Evolutionary conservation across 345 rosid genomes (phyloP), one percentile per base, ranked within the genome.

Genomic region (Salix koriyanagi): DNA sequence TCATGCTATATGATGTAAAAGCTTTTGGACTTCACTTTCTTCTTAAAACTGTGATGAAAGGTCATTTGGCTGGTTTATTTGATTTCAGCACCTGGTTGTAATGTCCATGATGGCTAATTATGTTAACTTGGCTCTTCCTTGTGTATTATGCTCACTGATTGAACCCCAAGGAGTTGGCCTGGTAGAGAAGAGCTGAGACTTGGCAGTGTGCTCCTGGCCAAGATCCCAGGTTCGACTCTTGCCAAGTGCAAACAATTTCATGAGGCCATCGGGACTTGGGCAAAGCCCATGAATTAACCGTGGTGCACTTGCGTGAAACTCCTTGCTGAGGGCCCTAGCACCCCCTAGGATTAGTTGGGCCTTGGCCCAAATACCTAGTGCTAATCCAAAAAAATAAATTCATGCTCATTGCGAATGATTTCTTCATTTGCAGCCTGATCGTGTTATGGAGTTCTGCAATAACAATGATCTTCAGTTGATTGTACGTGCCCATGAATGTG

Each of bases 401-500:
- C 23, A 60, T 60, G 65, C 12, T 82, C 28, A 81, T 72, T 11
- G 73, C 32, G 41, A 67, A 41, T 32, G 79, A 32, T 69, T 79
- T 39, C 26, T 79, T 28, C 72, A 71, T 30, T 78, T 77, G 85
- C 94, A 96, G 99, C 98, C 99, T 42, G 99, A 96, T 83, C 94
- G 97, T 72, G 99, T 96, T 48, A 94, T 96, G 99, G 98, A 96
- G 77, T 96, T 96, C 78, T 96, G 99, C 82, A 92, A 87, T 75
- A 96, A 96, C 88, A 96, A 96, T 80, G 99, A 96, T 83, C 98
- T 96, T 71, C 97, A 96, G 83, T 83, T 96, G 83, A 96, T 96
- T 81, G 97, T 96, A 37, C 96, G 98, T 73, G 99, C 98, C 54
- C 98, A 96, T 67, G 99, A 96, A 84, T 96, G 98, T 34, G 99